These are phyloP conservation scores for Carex myosuroides DNA, from an alignment of 176 grass and related monocot species.

Conservation along the genomic window DNA sequence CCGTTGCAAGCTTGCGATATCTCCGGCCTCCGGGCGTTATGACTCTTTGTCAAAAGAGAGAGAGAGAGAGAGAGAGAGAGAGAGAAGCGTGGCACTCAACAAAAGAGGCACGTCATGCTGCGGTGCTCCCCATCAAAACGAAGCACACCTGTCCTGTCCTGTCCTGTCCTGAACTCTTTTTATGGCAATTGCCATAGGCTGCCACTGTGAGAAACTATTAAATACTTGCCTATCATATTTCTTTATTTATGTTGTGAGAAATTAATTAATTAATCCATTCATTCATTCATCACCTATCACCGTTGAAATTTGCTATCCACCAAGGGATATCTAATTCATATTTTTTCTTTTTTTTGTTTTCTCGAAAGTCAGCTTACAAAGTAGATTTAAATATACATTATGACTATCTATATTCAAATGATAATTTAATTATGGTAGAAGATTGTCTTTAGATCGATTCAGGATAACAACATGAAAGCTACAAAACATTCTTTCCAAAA, in stretches of 20 bases:
- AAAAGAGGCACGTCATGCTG: background rate
- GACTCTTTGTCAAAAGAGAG: background rate
- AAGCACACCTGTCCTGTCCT: background rate
- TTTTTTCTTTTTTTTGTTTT: background rate
- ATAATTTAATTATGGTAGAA: background rate
- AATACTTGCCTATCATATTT: background rate
- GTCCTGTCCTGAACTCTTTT: background rate
- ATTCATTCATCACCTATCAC: too few relatives aligned
- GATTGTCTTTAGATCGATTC: background rate
- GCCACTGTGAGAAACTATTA: background rate
- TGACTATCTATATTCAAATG: background rate
- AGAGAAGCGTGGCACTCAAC: background rate
- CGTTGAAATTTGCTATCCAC: background rate
- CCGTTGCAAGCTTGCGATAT: background rate
- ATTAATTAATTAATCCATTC: too few relatives aligned
- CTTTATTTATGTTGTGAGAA: background rate
- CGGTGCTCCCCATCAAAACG: background rate
- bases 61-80: background rate
- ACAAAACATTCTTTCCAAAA: background rate
- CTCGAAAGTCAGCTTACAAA: background rate
- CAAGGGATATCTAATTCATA: background rate
- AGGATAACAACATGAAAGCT: background rate
- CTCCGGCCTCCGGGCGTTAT: background rate
- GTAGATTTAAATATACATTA: background rate
- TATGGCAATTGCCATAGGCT: background rate